Evolutionary conservation across 345 rosid genomes (phyloP).

Genomic region (Theobroma cacao): DNA sequence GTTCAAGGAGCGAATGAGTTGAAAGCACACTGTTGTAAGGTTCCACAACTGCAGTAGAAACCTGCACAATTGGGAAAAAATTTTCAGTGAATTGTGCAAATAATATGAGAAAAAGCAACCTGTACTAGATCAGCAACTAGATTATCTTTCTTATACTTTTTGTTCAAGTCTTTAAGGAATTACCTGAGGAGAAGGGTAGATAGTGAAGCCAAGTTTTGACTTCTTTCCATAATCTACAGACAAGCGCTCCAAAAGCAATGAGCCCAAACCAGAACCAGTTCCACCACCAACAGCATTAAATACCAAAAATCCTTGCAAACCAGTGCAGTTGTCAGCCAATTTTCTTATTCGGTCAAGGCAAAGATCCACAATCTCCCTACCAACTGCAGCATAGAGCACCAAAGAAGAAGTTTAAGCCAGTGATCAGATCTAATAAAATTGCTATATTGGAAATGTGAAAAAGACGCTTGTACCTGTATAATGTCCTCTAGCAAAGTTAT

Average conservation of each 20-base stretch:
- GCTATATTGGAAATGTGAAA: not conserved
- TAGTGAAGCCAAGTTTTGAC: conserved; percentile 79
- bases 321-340: conserved; percentile 83
- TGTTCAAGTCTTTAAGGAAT: not conserved
- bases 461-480: conserved; percentile 53
- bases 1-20: conserved; percentile 83
- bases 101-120: not conserved
- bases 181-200: conserved; percentile 86
- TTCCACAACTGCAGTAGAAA: conserved; percentile 83
- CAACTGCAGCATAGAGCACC: conserved; percentile 49
- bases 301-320: conserved; percentile 81
- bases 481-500: conserved; percentile 93
- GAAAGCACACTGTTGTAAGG: conserved; percentile 83
- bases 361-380: conserved; percentile 80
- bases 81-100: not conserved
- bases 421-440: not conserved
- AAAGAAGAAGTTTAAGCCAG: not conserved
- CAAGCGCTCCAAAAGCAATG: conserved; percentile 73
- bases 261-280: conserved; percentile 84
- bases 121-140: not conserved
- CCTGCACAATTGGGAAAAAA: conserved; percentile 37
- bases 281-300: conserved; percentile 83
- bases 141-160: not conserved
- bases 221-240: conserved; percentile 92
- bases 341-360: conserved; percentile 81